Percentiles rank a stretch among this genome's conserved stretches.
Evolutionary conservation across 352 stramenopile species (phyloP).

Genomic region (Phytophthora litchii): DNA sequence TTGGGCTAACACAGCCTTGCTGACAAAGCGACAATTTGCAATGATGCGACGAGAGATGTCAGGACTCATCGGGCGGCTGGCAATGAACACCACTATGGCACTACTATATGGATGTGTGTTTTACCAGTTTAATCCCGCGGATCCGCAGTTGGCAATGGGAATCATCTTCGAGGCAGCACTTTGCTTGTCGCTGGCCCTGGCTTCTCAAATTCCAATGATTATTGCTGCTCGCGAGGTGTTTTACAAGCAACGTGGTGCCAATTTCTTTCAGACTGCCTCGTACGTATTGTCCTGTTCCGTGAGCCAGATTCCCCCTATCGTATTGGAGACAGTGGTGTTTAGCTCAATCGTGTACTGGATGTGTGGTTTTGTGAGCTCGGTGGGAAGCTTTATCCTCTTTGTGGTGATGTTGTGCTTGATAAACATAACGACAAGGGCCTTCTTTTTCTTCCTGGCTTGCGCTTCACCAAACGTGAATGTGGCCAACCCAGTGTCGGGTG

Average conservation of each 20-base stretch:
- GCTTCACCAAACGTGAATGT: constrained; percentile 18
- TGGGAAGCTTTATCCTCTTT: constrained; percentile 21
- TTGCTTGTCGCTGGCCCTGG: constrained; percentile 20
- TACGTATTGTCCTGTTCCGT: constrained; percentile 21
- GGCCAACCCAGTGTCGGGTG: constrained; percentile 11
- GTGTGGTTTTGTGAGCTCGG: constrained; percentile 28
- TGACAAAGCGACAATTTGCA: constrained; percentile 17
- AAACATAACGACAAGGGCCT: constrained; percentile 11
- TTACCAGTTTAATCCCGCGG: constrained; percentile 20
- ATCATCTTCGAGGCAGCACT: constrained; percentile 24
- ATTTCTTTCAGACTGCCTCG: constrained; percentile 26
- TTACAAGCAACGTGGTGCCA: constrained; percentile 25
- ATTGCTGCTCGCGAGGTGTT: constrained; percentile 25
- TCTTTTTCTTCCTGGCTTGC: constrained; percentile 27
- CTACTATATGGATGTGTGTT: constrained; percentile 28
- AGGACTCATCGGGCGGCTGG: constrained; percentile 12
- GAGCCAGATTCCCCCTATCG: constrained; percentile 18
- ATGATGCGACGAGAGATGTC: constrained; percentile 22
- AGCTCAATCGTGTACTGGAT: constrained; percentile 27
- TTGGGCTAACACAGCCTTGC: constrained; percentile 18
- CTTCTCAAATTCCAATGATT: constrained; percentile 14
- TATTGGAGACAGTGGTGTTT: constrained; percentile 19
- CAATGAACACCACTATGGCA: constrained; percentile 21
- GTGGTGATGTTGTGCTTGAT: constrained; percentile 17
- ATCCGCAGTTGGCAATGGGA: constrained; percentile 20